Conservation (phyloP, 306 rosid genomes). For the Cicer yamashitae region DNA sequence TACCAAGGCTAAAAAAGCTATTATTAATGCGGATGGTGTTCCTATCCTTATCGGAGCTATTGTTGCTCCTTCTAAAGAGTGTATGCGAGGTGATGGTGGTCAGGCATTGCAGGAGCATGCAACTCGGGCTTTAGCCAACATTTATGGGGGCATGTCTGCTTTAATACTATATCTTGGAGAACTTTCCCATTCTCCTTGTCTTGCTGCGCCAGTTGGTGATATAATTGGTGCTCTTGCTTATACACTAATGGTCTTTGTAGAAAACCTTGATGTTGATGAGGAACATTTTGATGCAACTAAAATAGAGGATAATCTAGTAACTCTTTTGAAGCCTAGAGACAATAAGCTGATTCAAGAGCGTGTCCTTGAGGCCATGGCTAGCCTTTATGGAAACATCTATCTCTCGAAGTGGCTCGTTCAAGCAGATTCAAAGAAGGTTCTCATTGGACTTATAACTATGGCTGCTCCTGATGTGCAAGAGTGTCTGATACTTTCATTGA, state of each 20-base stretch:
- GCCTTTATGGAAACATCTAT: slow-evolving; percentile 80
- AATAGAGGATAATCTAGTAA: slow-evolving; percentile 83
- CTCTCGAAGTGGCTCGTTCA: slow-evolving; percentile 74
- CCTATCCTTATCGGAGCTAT: slow-evolving; percentile 88
- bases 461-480: slow-evolving; percentile 89
- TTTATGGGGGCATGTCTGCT: slow-evolving; percentile 92
- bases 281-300: slow-evolving; percentile 70
- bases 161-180: slow-evolving; percentile 87
- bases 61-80: slow-evolving; percentile 97
- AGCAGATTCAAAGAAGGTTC: slow-evolving; percentile 88
- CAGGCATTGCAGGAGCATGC: slow-evolving; percentile 85
- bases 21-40: slow-evolving; percentile 75
- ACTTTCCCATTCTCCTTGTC: slow-evolving; percentile 83
- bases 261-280: slow-evolving; percentile 55
- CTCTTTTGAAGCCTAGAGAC: slow-evolving; percentile 77
- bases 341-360: slow-evolving; percentile 86
- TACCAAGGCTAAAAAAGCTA: slow-evolving; percentile 72
- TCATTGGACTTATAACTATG: slow-evolving; percentile 86
- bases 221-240: slow-evolving; percentile 96
- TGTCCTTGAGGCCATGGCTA: slow-evolving; percentile 97
- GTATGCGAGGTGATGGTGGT: slow-evolving; percentile 84
- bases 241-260: slow-evolving; percentile 83
- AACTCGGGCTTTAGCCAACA: slow-evolving; percentile 82
- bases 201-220: slow-evolving; percentile 82
- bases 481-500: slow-evolving; percentile 70